Evolutionary conservation across 1,139 yeast species (phyloP).

Genomic region (Saccharomycopsis phalli): DNA sequence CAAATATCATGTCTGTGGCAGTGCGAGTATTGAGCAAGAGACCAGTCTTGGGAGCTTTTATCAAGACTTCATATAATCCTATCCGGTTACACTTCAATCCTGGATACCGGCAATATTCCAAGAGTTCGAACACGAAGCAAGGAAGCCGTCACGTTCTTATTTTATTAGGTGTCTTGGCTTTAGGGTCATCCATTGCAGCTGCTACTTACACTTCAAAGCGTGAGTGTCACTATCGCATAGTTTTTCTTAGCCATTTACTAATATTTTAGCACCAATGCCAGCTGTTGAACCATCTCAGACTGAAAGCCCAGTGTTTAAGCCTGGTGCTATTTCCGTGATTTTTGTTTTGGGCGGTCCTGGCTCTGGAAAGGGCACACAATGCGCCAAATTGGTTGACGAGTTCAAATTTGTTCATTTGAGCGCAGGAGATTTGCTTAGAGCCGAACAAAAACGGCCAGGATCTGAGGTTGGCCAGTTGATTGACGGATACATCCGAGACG

Average conservation of each 20-base stretch:
- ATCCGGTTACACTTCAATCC: too few species aligned
- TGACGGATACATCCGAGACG: constrained; percentile 76
- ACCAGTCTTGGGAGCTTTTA: too few species aligned
- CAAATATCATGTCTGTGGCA: too few species aligned
- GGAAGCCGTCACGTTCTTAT: too few species aligned
- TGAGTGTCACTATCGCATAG: neutral
- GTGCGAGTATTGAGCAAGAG: too few species aligned
- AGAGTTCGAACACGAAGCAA: too few species aligned
- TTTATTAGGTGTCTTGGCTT: constrained; percentile 12
- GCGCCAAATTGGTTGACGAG: constrained; percentile 72
- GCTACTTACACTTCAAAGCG: constrained; percentile 13
- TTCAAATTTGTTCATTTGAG: constrained; percentile 80
- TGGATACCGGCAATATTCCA: too few species aligned
- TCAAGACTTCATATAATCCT: too few species aligned
- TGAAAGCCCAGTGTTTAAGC: constrained; percentile 39
- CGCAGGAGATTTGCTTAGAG: constrained; percentile 92
- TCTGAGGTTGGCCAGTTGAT: constrained; percentile 82
- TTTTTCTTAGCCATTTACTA: constrained; percentile 1
- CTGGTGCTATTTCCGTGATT: constrained; percentile 64
- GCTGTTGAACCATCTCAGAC: constrained; percentile 12
- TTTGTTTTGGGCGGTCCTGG: constrained; percentile 85
- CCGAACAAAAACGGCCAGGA: constrained; percentile 77
- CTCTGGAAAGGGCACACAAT: constrained; percentile 96
- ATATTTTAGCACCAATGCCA: neutral
- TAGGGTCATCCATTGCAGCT: constrained; percentile 15